Percentiles rank a stretch among this genome's conserved stretches.
These are phyloP conservation scores for Triangularia verruculosa DNA, from an alignment of 2,329 filamentous ascomycete species.

Conservation along the genomic window DNA sequence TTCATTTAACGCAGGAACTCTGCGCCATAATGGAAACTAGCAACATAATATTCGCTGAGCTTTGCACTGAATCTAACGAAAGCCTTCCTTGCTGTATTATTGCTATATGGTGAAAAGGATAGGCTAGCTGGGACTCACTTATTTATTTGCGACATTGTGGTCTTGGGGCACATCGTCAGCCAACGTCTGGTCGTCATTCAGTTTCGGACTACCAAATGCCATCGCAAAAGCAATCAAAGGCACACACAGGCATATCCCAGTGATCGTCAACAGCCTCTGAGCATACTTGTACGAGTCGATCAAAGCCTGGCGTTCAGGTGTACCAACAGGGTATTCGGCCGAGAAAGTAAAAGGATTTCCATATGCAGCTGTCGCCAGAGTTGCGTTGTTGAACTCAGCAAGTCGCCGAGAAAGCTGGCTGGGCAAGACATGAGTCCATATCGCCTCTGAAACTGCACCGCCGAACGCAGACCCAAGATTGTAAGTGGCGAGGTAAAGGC, in stretches of 20 bases:
- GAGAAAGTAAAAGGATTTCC: conserved; percentile 35
- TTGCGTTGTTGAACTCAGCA: conserved; percentile 34
- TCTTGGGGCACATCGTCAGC: neutral
- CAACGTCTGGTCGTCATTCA: conserved; percentile 43
- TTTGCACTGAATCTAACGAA: no score
- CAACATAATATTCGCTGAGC: no score
- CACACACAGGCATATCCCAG: conserved; percentile 48
- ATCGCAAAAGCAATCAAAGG: conserved; percentile 46
- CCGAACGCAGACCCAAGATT: conserved; percentile 61
- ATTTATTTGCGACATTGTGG: neutral
- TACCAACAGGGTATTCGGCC: conserved; percentile 39
- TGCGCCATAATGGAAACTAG: no score
- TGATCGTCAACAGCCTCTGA: conserved; percentile 47
- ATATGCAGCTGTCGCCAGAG: conserved; percentile 37
- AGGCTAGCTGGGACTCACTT: no score
- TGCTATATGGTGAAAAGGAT: no score
- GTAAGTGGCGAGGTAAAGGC: conserved; percentile 60
- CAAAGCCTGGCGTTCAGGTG: conserved; percentile 42
- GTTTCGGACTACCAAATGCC: conserved; percentile 44
- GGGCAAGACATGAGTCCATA: conserved; percentile 60
- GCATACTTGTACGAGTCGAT: conserved; percentile 45
- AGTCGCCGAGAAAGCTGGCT: conserved; percentile 37
- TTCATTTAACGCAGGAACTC: no score
- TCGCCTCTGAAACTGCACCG: conserved; percentile 57
- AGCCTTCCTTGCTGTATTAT: no score